A percentile compares a stretch with the other conserved stretches of the same genome.
These are phyloP conservation scores for Dorcoceras hygrometricum DNA, from an alignment of 257 asterid genomes.

Conservation along the genomic window DNA sequence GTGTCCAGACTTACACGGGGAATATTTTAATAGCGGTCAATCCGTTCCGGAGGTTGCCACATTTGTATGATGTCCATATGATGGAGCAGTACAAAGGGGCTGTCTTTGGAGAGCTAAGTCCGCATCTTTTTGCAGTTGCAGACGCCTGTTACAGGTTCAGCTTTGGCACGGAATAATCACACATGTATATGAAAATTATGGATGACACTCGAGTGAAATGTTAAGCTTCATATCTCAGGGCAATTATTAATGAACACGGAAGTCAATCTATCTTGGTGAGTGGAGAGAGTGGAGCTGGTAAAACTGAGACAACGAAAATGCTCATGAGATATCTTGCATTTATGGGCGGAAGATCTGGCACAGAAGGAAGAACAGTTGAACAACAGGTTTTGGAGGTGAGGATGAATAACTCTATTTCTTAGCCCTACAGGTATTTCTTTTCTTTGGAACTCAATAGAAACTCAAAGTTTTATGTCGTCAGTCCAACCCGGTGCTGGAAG, in stretches of 20 bases:
- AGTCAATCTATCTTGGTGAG: conserved; percentile 96
- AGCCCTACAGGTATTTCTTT: conserved; percentile 19
- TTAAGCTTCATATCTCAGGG: conserved; percentile 41
- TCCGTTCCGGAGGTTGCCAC: conserved; percentile 87
- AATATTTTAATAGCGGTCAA: conserved; percentile 91
- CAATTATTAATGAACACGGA: conserved; percentile 77
- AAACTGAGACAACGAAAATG: conserved; percentile 96
- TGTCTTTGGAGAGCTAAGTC: conserved; percentile 88
- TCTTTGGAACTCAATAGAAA: conserved; percentile 20
- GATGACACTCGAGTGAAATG: not conserved
- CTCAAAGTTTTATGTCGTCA: conserved; percentile 32
- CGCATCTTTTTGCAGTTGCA: conserved; percentile 97
- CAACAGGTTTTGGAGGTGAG: conserved; percentile 95
- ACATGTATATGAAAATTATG: not conserved
- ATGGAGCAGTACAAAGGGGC: conserved; percentile 97
- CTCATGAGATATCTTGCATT: conserved; percentile 94
- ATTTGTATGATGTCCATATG: conserved; percentile 83
- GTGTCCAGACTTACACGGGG: conserved; percentile 90
- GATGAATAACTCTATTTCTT: conserved; percentile 18
- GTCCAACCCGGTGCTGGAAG: conserved; percentile 98
- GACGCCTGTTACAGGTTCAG: conserved; percentile 82
- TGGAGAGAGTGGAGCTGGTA: conserved; percentile 98
- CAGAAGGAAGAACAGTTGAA: conserved; percentile 93
- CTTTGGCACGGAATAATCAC: conserved; percentile 9
- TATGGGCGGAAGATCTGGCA: conserved; percentile 92